Evolutionary conservation across 1,284 basidiomycete species (phyloP).

Genomic region (Cutaneotrichosporon mucoides): DNA sequence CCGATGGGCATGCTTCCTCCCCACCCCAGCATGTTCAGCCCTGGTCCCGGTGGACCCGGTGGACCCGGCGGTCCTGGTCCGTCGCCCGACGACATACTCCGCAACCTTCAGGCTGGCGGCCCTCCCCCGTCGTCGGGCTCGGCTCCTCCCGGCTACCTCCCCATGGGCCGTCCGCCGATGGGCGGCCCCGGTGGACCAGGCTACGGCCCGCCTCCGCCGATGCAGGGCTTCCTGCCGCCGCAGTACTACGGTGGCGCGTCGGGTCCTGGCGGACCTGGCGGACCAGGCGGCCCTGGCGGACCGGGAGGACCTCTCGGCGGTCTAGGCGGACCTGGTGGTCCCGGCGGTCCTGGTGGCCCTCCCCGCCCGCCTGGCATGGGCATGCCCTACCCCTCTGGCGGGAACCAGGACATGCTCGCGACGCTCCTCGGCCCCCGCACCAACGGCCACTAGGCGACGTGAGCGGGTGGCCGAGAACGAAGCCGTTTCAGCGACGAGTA

Average conservation of each 20-base stretch:
- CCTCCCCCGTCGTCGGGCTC: background rate
- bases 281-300: background rate
- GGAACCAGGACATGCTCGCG: slow-evolving; percentile 42
- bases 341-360: background rate
- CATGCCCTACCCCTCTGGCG: slow-evolving; percentile 5
- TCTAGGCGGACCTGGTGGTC: background rate
- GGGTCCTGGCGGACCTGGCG: background rate
- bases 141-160: slow-evolving; percentile 9
- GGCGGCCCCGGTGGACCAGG: background rate
- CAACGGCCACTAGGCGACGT: slow-evolving; percentile 1
- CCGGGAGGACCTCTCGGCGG: too few relatives aligned
- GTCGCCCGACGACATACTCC: slow-evolving; percentile 22
- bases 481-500: background rate
- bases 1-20: slow-evolving; percentile 24
- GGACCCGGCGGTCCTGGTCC: background rate
- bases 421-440: slow-evolving; percentile 18
- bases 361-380: slow-evolving; percentile 11
- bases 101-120: slow-evolving; percentile 17
- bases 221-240: slow-evolving; percentile 21
- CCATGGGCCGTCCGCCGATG: slow-evolving; percentile 8
- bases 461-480: background rate
- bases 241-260: slow-evolving; percentile 8
- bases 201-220: slow-evolving; percentile 12
- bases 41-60: background rate
- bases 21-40: slow-evolving; percentile 16